Evolutionary conservation across 257 asterid species (phyloP), one percentile per base, ranked within the genome.

Genomic region (Ligustrum vulgare): DNA sequence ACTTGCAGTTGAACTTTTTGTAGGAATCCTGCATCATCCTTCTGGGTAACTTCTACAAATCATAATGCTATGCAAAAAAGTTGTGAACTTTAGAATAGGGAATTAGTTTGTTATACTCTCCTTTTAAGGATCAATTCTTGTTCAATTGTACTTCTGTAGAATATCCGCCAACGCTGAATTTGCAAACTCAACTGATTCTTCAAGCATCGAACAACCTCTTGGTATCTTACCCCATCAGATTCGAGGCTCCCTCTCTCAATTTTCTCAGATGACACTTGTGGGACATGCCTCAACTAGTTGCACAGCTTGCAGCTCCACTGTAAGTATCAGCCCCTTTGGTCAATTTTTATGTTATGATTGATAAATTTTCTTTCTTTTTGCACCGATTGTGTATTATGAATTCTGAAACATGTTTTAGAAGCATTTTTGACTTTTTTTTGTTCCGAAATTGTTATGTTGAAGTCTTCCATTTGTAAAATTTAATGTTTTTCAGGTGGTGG

Each of bases 151-250:
- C 62, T 32, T 74, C 74, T 72, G 28, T 89, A 94, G 99, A 84
- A 89, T 87, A 75, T 74, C 74, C 20, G 92, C 99, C 18, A 85
- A 83, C 77, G 97, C 99, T 54, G 99, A 94, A 79, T 89, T 88
- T 80, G 84, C 88, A 8, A 85, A 79, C 84, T 87, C 97, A 36
- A 67, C 34, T 75, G 87, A 86, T 76, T 70, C 77, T 41, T 77
- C 85, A 32, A 70, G 76, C 81, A 66, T 35, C 5, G 93, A 86
- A 74, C 97, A 91, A 74, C 96, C 97, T 34, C 95, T 95, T 45
- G 99, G 99, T 76, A 91, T 93, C 64, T 81, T 93, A 66, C 99
- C 99, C 73, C 99, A 95, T 83, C 99, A 95, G 85, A 85, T 92
- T 68, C 91, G 99, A 62, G 98, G 99, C 45, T 85, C 94, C 6